Percentiles rank a stretch among this genome's conserved stretches.
Evolutionary conservation across 2,329 filamentous ascomycete genomes (phyloP).

Genomic region (Aureobasidium sp.): DNA sequence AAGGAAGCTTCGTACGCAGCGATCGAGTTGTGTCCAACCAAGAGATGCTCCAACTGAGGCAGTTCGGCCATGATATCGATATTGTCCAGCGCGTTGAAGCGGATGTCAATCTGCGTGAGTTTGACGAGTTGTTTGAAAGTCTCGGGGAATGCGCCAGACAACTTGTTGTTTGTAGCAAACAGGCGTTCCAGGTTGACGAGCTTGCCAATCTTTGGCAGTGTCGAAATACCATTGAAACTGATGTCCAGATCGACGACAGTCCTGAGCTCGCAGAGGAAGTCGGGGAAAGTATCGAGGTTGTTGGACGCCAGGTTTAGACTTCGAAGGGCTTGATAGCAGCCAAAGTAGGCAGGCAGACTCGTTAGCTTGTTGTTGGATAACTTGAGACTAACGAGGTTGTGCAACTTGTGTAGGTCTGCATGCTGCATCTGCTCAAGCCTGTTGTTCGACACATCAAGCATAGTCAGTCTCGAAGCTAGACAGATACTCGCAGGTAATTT

Average conservation of each 20-base stretch:
- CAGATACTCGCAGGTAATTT: constrained; percentile 76
- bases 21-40: constrained; percentile 86
- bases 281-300: constrained; percentile 73
- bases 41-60: constrained; percentile 77
- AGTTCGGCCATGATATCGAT: constrained; percentile 81
- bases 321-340: constrained; percentile 66
- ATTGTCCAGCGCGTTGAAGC: constrained; percentile 81
- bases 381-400: constrained; percentile 76
- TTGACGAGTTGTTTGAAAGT: constrained; percentile 63
- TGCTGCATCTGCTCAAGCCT: constrained; percentile 78
- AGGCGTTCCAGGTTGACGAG: constrained; percentile 76
- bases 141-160: constrained; percentile 62
- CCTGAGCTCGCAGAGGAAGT: constrained; percentile 72
- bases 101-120: constrained; percentile 84
- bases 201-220: constrained; percentile 69
- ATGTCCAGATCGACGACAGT: constrained; percentile 88
- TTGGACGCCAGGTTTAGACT: constrained; percentile 92
- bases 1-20: constrained; percentile 89
- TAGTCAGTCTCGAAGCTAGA: constrained; percentile 71
- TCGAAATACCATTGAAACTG: constrained; percentile 86
- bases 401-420: constrained; percentile 67
- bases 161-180: constrained; percentile 89
- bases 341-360: constrained; percentile 71
- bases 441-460: constrained; percentile 93
- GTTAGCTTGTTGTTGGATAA: constrained; percentile 87